phyloP scores from a whole-genome alignment of 2,329 filamentous ascomycete genomes.

The Xylariomycetidae sp. region DNA sequence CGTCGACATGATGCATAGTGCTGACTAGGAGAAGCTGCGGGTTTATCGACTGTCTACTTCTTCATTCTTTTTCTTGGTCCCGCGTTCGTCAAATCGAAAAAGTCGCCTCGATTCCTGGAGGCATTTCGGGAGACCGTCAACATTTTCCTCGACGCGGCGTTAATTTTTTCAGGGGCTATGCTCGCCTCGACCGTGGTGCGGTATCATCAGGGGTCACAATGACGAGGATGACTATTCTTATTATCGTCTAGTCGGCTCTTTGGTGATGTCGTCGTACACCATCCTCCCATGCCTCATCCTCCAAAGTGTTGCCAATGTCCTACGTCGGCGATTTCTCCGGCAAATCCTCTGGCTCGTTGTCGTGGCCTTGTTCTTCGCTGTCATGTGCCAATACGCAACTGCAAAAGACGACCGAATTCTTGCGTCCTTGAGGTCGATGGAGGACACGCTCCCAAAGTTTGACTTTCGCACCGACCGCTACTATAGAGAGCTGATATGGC shows the following conservation, averaged over 20 bases:
- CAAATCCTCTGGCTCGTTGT: background rate
- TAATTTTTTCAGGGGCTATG: background rate
- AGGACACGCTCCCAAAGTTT: background rate
- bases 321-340: conserved; percentile 1
- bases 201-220: background rate
- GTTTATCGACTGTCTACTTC: conserved; percentile 1
- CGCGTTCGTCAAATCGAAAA: background rate
- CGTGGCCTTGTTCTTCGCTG: background rate
- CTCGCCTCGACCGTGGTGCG: background rate
- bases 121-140: background rate
- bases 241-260: background rate
- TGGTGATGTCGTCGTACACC: background rate
- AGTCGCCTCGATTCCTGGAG: background rate
- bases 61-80: background rate
- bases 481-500: background rate
- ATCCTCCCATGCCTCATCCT: conserved; percentile 1
- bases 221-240: background rate
- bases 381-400: background rate
- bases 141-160: background rate
- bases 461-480: background rate
- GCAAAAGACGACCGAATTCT: background rate
- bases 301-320: background rate
- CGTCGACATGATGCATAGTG: too few species aligned
- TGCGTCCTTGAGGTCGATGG: background rate
- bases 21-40: too few species aligned